Evolutionary conservation across 2,329 filamentous ascomycete genomes (phyloP).

Genomic region (Calonectria crousiana): DNA sequence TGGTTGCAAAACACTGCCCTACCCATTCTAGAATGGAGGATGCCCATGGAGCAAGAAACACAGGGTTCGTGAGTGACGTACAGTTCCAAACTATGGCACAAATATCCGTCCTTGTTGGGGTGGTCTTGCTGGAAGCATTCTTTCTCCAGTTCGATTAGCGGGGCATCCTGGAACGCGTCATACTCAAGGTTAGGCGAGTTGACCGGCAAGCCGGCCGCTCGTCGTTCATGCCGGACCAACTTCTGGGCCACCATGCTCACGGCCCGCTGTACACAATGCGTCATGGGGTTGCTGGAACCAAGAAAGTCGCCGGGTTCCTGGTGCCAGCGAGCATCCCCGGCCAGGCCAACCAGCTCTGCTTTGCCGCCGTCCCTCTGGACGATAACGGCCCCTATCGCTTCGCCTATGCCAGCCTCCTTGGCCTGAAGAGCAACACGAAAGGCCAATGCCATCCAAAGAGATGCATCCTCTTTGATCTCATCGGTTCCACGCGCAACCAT

Average conservation of each 20-base stretch:
- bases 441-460: constrained; percentile 77
- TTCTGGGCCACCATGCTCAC: constrained; percentile 86
- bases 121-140: constrained; percentile 74
- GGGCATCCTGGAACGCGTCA: constrained; percentile 76
- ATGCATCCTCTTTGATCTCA: constrained; percentile 74
- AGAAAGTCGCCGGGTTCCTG: constrained; percentile 60
- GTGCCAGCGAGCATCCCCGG: constrained; percentile 81
- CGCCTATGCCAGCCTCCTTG: constrained; percentile 69
- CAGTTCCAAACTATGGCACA: constrained; percentile 93
- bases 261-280: constrained; percentile 81
- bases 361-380: constrained; percentile 71
- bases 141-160: constrained; percentile 76
- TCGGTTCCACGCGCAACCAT: constrained; percentile 77
- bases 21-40: constrained; percentile 92
- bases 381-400: constrained; percentile 80
- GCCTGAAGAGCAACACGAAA: constrained; percentile 72
- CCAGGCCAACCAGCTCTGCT: constrained; percentile 75
- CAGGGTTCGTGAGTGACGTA: constrained; percentile 97
- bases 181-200: constrained; percentile 61
- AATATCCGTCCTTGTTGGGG: constrained; percentile 82
- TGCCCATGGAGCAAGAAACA: constrained; percentile 96
- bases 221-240: constrained; percentile 68
- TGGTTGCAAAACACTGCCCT: constrained; percentile 84
- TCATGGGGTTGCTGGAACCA: constrained; percentile 77
- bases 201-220: constrained; percentile 50